phyloP scores from a whole-genome alignment of 768 basidiomycete species.

The Kwoniella sp. region DNA sequence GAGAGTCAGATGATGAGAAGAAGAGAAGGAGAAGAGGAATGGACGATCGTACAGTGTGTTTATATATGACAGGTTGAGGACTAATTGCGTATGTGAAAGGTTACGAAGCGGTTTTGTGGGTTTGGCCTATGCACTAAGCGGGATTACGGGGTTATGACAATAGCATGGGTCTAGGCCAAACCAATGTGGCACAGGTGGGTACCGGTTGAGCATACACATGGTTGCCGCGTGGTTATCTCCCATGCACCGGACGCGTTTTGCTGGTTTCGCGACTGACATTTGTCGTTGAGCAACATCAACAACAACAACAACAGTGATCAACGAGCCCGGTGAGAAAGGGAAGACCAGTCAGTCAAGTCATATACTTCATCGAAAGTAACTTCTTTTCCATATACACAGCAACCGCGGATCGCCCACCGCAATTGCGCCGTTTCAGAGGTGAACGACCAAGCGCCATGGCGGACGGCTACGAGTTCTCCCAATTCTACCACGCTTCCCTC shows the following conservation, averaged over 20 bases:
- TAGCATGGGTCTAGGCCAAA: not conserved
- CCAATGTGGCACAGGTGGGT: not conserved
- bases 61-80: not conserved
- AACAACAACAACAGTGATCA: conserved; percentile 7
- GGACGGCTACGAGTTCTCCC: conserved; percentile 50
- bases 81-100: not conserved
- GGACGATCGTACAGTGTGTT: not conserved
- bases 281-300: not conserved
- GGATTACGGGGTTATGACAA: conserved; percentile 16
- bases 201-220: not conserved
- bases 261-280: conserved; percentile 8
- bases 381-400: too few species aligned
- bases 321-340: too few species aligned
- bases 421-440: too few species aligned
- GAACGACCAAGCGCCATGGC: conserved; percentile 24
- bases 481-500: conserved; percentile 33
- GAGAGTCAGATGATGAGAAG: conserved; percentile 9
- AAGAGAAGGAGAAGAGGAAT: conserved; percentile 8
- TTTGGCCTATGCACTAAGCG: not conserved
- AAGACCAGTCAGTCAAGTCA: too few species aligned
- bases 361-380: not conserved
- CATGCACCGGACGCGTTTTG: too few species aligned
- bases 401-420: too few species aligned
- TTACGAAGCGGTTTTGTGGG: conserved; percentile 4
- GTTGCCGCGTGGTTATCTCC: not conserved